Conservation (phyloP, 306 rosid species). For the Luffa acutangula region DNA sequence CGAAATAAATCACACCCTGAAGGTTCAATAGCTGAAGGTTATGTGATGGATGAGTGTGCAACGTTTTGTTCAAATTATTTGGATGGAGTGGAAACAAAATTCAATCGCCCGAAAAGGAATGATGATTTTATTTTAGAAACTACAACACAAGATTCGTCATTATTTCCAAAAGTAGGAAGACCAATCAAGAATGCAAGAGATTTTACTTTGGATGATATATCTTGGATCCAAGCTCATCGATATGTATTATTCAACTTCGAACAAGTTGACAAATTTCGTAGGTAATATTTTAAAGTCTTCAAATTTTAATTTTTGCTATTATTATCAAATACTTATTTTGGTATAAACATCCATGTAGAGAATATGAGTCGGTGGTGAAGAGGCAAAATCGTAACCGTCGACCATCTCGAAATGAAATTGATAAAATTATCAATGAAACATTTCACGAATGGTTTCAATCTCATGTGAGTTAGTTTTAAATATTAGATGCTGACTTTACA, state of each 20-base stretch:
- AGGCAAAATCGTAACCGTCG: not conserved
- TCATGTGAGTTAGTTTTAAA: not conserved
- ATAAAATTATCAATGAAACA: not conserved
- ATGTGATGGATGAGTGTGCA: not conserved
- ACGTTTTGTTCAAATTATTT: not conserved
- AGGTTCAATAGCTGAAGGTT: not conserved
- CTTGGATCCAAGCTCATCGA: not conserved
- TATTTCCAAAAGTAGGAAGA: not conserved
- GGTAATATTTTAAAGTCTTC: not conserved
- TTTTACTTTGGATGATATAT: not conserved
- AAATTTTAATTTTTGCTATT: not conserved
- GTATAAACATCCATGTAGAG: not conserved
- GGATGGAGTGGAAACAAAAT: not conserved
- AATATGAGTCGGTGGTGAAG: not conserved
- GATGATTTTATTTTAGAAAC: not conserved
- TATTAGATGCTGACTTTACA: not conserved
- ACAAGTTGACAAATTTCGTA: not conserved
- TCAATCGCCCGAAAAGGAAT: not conserved
- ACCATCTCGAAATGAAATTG: not conserved
- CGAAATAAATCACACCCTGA: not conserved
- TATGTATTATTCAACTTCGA: not conserved
- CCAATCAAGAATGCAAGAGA: not conserved
- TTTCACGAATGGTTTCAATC: not conserved
- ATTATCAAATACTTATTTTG: not conserved
- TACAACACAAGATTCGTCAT: not conserved